Percentiles rank a stretch among this genome's conserved stretches.
These are phyloP conservation scores for Cornus florida DNA, from an alignment of 148 eudicot genomes.

Conservation along the genomic window DNA sequence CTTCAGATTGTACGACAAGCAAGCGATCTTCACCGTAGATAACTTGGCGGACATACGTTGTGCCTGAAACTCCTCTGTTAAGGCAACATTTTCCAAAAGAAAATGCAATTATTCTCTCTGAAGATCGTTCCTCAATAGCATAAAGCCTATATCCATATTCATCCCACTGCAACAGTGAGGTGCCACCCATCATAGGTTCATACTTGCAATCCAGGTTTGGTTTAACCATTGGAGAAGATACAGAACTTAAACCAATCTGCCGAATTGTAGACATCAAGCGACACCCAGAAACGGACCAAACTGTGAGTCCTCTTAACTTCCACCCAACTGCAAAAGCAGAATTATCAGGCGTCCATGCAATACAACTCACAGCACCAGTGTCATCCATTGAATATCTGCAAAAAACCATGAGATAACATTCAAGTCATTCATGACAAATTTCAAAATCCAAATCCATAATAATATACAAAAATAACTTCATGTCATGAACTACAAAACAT, in stretches of 20 bases:
- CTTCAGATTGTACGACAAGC: constrained; percentile 95
- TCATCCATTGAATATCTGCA: constrained; percentile 82
- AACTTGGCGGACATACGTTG: constrained; percentile 82
- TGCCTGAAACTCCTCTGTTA: constrained; percentile 93
- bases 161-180: constrained; percentile 93
- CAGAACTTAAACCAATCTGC: constrained; percentile 80
- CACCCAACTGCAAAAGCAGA: constrained; percentile 99
- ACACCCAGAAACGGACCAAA: constrained; percentile 99
- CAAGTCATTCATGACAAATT: constrained; percentile 5
- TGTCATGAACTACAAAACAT: background rate
- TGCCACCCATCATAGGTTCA: constrained; percentile 92
- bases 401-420: constrained; percentile 9
- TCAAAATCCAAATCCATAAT: background rate
- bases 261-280: constrained; percentile 98
- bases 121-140: constrained; percentile 78
- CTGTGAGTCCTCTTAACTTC: constrained; percentile 91
- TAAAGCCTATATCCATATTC: constrained; percentile 93
- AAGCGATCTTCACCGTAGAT: constrained; percentile 95
- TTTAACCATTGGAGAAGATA: constrained; percentile 84
- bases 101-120: constrained; percentile 86
- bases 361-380: constrained; percentile 90
- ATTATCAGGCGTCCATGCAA: constrained; percentile 97
- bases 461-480: background rate
- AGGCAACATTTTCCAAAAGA: constrained; percentile 95
- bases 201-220: constrained; percentile 64